Conservation (phyloP, 805 yeast species). For the Peterozyma toletana region DNA sequence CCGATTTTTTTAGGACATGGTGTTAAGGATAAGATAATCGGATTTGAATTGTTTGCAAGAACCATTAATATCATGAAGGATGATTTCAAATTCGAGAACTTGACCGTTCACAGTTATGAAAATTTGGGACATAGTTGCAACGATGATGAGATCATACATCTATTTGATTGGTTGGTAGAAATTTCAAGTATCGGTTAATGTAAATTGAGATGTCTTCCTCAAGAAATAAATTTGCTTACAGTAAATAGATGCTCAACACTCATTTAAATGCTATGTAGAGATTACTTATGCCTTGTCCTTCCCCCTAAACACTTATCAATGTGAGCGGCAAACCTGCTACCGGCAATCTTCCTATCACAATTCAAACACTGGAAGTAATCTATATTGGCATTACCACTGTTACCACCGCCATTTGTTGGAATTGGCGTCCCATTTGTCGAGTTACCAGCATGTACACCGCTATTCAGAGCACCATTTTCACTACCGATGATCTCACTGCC, state of each 20-base stretch:
- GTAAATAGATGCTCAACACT: too few species aligned
- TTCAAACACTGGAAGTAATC: slow-evolving; percentile 70
- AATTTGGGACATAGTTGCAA: slow-evolving; percentile 7
- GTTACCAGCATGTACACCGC: slow-evolving; percentile 4
- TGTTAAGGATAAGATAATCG: slow-evolving; percentile 6
- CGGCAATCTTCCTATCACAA: slow-evolving; percentile 83
- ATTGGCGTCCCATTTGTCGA: slow-evolving; percentile 5
- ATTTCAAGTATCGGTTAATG: background rate
- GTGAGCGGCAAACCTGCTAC: slow-evolving; percentile 89
- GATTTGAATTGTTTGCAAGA: slow-evolving; percentile 5
- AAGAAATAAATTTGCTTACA: too few species aligned
- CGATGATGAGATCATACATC: slow-evolving; percentile 7
- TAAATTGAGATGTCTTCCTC: too few species aligned
- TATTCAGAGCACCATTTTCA: slow-evolving; percentile 4
- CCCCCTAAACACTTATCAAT: slow-evolving; percentile 85
- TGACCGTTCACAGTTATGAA: slow-evolving; percentile 1
- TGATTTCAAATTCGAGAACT: slow-evolving; percentile 4
- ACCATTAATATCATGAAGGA: slow-evolving; percentile 1
- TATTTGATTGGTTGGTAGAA: slow-evolving; percentile 8
- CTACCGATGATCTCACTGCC: slow-evolving; percentile 9
- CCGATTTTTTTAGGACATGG: slow-evolving; percentile 9
- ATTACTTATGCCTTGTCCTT: slow-evolving; percentile 35
- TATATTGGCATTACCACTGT: slow-evolving; percentile 3
- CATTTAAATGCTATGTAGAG: background rate
- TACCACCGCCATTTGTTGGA: slow-evolving; percentile 6